Percentiles rank a stretch among this genome's conserved stretches.
These are phyloP conservation scores for Takashimella koratensis DNA, from an alignment of 1,284 basidiomycete genomes.

Conservation along the genomic window DNA sequence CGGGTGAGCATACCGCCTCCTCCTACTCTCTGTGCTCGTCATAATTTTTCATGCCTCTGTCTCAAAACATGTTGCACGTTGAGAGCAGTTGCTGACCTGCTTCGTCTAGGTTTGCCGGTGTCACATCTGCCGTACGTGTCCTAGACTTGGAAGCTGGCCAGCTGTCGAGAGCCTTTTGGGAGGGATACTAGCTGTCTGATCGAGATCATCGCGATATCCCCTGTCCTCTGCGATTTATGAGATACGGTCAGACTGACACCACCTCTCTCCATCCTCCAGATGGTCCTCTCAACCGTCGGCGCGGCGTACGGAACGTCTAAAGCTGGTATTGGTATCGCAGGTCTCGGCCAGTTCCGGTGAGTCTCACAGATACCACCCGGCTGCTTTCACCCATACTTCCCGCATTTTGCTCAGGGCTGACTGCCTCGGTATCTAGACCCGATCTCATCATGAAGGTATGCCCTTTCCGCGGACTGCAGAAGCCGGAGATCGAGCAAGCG, in stretches of 20 bases:
- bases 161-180: too few relatives aligned
- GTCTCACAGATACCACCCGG: too few relatives aligned
- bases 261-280: conserved; percentile 38
- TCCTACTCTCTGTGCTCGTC: not conserved
- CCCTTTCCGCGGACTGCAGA: too few relatives aligned
- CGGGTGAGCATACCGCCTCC: conserved; percentile 33
- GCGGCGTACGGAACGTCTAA: conserved; percentile 97
- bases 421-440: conserved; percentile 55
- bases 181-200: too few relatives aligned
- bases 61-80: not conserved
- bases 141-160: too few relatives aligned
- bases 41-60: not conserved
- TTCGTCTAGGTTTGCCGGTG: conserved; percentile 39
- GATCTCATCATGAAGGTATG: conserved; percentile 96
- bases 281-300: conserved; percentile 63
- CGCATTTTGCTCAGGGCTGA: not conserved
- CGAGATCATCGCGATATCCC: too few relatives aligned
- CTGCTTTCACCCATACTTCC: not conserved
- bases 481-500: too few relatives aligned
- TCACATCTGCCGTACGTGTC: conserved; percentile 38
- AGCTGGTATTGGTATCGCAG: conserved; percentile 95
- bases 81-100: not conserved
- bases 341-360: conserved; percentile 77
- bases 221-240: too few relatives aligned
- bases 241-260: too few relatives aligned